Base-by-base conservation (phyloP, 768 basidiomycete species). In the Ramaria sp. region DNA sequence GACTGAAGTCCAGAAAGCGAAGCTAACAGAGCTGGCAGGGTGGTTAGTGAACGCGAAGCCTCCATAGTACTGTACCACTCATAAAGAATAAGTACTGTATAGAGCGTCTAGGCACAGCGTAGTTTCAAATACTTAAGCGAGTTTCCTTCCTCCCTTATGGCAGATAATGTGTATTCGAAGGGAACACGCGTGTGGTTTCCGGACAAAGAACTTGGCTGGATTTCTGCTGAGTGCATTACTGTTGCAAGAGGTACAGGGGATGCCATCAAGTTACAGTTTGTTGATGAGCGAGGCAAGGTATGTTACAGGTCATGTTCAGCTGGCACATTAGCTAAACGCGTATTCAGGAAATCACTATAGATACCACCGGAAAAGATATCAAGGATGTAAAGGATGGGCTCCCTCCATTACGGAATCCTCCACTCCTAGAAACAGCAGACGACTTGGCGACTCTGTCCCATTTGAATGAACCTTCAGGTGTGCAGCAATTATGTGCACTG, bases 361-460 rank as follows among this genome's bases (percentile, higher is more conserved):
- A 84, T 61, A 91, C 92, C 9, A 88, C 86, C 12, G 79, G 79
- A 42, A 84, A 84, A 68, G 82, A 86, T 59, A 86, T 93, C 68
- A 87, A 81, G 66, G 85, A 86, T 66, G 83, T 82, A 47, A 84
- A 84, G 65, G 83, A 83, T 62, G 81, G 79, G 51, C 78, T 97
- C 7, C 96, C 96, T 45, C 96, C 94, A 43, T 74, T 99, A 65
- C 86, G 94, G 62, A 98, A 99, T 72, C 96, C 96, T 33, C 96
- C 95, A 34, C 73, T 97, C 52, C 76, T 99, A 59, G 96, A 99
- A 75, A 91, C 91, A 17, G 91, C 93, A 31, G 96, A 99, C 72
- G 96, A 99, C 77, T 78, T 99, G 68, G 94, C 96, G 49, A 96
- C 94, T 55, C 83, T 99, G 64, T 96, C 92, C 49, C 93, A 98